Conservation (phyloP, 78 protist genomes). For the Guillardia theta region DNA sequence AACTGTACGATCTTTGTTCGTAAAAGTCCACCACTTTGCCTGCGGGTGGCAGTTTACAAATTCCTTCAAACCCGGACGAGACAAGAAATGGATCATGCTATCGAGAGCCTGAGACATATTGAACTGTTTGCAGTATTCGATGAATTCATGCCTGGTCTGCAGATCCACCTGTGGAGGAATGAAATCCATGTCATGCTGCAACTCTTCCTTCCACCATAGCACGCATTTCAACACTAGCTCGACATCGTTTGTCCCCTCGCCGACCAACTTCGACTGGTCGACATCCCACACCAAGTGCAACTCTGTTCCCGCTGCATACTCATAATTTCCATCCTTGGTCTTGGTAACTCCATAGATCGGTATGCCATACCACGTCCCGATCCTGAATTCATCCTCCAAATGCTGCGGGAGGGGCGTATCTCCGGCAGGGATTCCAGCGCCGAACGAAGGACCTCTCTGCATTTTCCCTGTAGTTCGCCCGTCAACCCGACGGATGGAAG, state of each 20-base stretch:
- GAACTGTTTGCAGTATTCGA: not conserved
- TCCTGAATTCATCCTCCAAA: not conserved
- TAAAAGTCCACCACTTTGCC: conserved; percentile 22
- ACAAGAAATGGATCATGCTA: not conserved
- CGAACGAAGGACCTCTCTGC: too few relatives aligned
- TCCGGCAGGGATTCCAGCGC: not conserved
- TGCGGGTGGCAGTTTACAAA: not conserved
- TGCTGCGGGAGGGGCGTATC: not conserved
- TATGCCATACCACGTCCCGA: not conserved
- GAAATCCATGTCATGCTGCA: not conserved
- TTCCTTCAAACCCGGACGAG: not conserved
- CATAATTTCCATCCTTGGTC: not conserved
- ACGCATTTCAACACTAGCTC: conserved; percentile 4
- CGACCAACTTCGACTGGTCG: conserved; percentile 3
- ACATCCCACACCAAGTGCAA: conserved; percentile 27
- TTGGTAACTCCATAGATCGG: not conserved
- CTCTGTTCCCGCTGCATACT: not conserved
- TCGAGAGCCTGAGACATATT: not conserved
- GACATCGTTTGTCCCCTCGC: conserved; percentile 27
- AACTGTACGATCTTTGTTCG: not conserved
- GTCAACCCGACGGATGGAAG: not conserved
- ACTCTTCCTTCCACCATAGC: conserved; percentile 8
- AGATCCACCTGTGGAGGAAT: not conserved
- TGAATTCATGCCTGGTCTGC: not conserved
- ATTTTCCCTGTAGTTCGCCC: not conserved